Evolutionary conservation across 1,284 basidiomycete genomes (phyloP).

Genomic region (Tylopilus sp.): DNA sequence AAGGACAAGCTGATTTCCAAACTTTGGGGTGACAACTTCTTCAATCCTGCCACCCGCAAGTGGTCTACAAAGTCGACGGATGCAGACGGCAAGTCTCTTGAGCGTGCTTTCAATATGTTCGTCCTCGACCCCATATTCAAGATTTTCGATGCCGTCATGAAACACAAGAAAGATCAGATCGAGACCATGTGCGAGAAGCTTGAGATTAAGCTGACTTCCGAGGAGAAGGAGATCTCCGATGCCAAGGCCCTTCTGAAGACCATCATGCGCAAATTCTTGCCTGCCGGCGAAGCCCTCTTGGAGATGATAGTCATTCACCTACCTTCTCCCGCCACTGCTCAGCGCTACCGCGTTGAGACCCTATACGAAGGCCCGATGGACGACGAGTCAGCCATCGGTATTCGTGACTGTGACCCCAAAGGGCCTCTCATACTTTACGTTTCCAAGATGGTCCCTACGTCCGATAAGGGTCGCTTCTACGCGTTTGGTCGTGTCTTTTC

Average conservation of each 20-base stretch:
- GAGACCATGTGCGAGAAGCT: constrained; percentile 93
- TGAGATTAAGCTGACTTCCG: constrained; percentile 85
- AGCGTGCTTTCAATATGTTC: constrained; percentile 94
- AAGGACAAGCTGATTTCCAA: constrained; percentile 98
- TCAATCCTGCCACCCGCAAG: constrained; percentile 97
- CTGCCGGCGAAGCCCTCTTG: constrained; percentile 96
- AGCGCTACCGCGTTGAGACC: constrained; percentile 99
- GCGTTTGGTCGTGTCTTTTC: constrained; percentile 99
- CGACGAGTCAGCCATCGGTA: constrained; percentile 98
- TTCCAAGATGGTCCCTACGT: constrained; percentile 99
- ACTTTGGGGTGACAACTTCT: constrained; percentile 99
- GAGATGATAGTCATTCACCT: constrained; percentile 99
- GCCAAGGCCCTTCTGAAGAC: constrained; percentile 97
- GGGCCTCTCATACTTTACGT: constrained; percentile 98
- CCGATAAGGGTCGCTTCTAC: constrained; percentile 99
- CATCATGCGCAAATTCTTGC: constrained; percentile 99
- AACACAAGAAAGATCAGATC: constrained; percentile 97
- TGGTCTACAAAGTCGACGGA: constrained; percentile 85
- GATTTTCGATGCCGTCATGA: constrained; percentile 99
- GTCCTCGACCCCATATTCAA: constrained; percentile 99
- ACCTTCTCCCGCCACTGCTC: constrained; percentile 94
- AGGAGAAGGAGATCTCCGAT: constrained; percentile 89
- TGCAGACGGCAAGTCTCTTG: constrained; percentile 85
- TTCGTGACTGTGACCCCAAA: constrained; percentile 97
- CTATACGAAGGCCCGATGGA: constrained; percentile 99